Evolutionary conservation across 2,329 filamentous ascomycete species (phyloP), one percentile per base, ranked within the genome.

Genomic region (Fusarium sp.): DNA sequence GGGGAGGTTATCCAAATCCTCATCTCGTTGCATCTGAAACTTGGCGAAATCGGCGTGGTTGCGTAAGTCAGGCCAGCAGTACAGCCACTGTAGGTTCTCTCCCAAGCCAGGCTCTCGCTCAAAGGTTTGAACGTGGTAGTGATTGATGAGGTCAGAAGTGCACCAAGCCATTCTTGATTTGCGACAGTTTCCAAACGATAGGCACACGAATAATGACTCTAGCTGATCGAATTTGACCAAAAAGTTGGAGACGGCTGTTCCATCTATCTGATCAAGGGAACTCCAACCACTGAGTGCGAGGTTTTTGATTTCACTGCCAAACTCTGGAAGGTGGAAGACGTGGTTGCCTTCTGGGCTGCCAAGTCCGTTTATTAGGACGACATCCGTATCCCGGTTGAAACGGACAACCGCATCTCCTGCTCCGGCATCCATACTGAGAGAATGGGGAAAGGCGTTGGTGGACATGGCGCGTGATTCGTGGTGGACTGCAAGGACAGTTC

Each of bases 381-480:
- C 66, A 38, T 85, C 84, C 0, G 72, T 72, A 1, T 80, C 64
- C 5, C 74, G 70, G 58, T 82, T 80, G 62, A 81, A 84, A 9
- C 69, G 69, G 8, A 84, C 67, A 2, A 74, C 63, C 3, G 77
- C 77, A 5, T 79, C 73, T 8, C 75, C 76, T 6, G 73, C 66
- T 0, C 68, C 69, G 5, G 64, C 71, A 5, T 80, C 74, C 2
- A 85, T 76, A 31, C 37, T 58, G 24, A 85, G 69, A 14, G 78
- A 69, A 27, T 85, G 72, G 0, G 84, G 84, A 11, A 80, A 81
- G 4, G 66, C 71, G 9, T 72, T 76, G 42, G 79, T 67, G 6
- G 78, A 83, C 5, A 83, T 64, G 16, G 66, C 72, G 29, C 84
- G 83, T n/a, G 82, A 82, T 69, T 84, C 83, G 9, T 77, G 72